These are phyloP conservation scores for Zasmidium citrigriseum DNA, from an alignment of 2,329 filamentous ascomycete genomes.

Conservation along the genomic window DNA sequence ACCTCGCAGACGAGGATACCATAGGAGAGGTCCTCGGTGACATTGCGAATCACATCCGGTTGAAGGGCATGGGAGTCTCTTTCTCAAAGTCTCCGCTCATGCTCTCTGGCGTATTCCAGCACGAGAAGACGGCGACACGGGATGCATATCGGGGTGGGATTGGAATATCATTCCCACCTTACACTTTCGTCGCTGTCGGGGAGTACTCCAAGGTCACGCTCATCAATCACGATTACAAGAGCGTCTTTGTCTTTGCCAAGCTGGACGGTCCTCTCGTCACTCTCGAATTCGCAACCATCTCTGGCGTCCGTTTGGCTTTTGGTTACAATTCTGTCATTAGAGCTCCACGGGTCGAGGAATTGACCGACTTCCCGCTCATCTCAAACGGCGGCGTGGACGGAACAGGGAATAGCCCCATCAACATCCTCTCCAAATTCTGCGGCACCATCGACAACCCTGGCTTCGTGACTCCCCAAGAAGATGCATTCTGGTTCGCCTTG, in stretches of 20 bases:
- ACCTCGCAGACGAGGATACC: neutral
- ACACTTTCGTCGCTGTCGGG: slow-evolving; percentile 12
- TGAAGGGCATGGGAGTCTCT: slow-evolving; percentile 7
- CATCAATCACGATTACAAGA: slow-evolving; percentile 1
- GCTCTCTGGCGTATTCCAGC: slow-evolving; percentile 6
- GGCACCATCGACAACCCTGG: neutral
- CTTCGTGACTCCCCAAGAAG: slow-evolving; percentile 5
- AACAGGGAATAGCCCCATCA: slow-evolving; percentile 1
- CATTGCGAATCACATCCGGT: neutral
- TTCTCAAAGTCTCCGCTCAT: slow-evolving; percentile 5
- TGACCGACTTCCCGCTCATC: slow-evolving; percentile 10
- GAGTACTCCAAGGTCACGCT: slow-evolving; percentile 4
- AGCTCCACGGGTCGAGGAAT: slow-evolving; percentile 6
- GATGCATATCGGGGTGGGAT: slow-evolving; percentile 8
- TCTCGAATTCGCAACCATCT: slow-evolving; percentile 12
- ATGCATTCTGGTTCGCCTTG: slow-evolving; percentile 11
- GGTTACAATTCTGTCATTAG: slow-evolving; percentile 12
- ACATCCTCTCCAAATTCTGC: neutral
- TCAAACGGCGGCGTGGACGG: neutral
- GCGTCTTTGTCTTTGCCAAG: slow-evolving; percentile 15
- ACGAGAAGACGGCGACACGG: neutral
- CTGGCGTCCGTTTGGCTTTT: slow-evolving; percentile 9
- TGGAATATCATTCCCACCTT: slow-evolving; percentile 4
- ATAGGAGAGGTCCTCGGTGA: neutral
- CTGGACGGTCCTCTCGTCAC: slow-evolving; percentile 15